These are phyloP conservation scores for Yarrowia hollandica DNA, from an alignment of 805 yeast species.

Conservation along the genomic window DNA sequence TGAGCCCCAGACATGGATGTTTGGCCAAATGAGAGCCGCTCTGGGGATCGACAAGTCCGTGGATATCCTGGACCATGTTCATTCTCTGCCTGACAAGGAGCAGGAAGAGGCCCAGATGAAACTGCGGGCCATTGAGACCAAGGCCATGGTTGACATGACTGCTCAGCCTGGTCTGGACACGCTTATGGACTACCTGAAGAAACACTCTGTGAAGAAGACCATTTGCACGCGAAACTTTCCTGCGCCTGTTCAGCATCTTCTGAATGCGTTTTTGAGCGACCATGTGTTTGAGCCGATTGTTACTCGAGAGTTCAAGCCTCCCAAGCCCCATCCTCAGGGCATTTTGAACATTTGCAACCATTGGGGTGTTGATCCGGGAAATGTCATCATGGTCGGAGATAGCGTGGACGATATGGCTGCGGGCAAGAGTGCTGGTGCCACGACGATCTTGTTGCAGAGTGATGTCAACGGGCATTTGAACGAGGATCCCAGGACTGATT, in stretches of 20 bases:
- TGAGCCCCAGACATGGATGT: constrained; percentile 60
- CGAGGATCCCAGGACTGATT: constrained; percentile 43
- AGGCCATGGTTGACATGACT: constrained; percentile 60
- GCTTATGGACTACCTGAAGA: constrained; percentile 44
- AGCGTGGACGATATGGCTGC: constrained; percentile 68
- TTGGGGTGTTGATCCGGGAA: constrained; percentile 48
- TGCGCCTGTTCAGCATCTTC: constrained; percentile 56
- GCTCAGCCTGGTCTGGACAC: constrained; percentile 50
- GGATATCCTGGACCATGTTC: constrained; percentile 58
- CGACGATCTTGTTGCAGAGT: constrained; percentile 55
- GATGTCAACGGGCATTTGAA: constrained; percentile 51
- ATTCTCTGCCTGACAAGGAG: constrained; percentile 45
- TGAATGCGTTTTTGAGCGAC: constrained; percentile 47
- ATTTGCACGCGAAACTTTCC: constrained; percentile 64
- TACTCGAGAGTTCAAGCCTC: constrained; percentile 64
- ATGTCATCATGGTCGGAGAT: constrained; percentile 71
- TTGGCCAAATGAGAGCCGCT: constrained; percentile 59
- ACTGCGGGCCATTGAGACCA: constrained; percentile 55
- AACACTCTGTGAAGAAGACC: constrained; percentile 47
- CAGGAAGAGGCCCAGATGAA: constrained; percentile 49
- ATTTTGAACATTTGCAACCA: constrained; percentile 53
- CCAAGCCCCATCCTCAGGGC: constrained; percentile 70
- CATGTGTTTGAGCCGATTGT: constrained; percentile 53
- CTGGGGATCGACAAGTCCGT: constrained; percentile 49
- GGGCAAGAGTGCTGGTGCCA: constrained; percentile 63